phyloP scores from a whole-genome alignment of 129 eudicot species.

The Smallanthus sonchifolius region DNA sequence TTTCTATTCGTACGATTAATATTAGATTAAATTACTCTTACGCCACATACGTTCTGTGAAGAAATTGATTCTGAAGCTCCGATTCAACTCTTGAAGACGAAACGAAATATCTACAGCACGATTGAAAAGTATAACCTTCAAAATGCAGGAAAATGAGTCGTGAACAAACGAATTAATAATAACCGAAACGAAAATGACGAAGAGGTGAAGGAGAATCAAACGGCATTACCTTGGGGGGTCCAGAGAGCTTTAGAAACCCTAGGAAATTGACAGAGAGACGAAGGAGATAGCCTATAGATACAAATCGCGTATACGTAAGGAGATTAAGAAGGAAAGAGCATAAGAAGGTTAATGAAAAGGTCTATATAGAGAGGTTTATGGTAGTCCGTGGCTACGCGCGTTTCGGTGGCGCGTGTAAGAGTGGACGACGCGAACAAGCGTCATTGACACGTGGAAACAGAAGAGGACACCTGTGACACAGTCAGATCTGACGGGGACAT shows the following conservation, averaged over 20 bases:
- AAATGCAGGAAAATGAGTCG: not conserved
- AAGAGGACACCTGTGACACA: conserved; percentile 39
- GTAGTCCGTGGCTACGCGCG: conserved; percentile 34
- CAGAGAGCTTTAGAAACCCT: conserved; percentile 19
- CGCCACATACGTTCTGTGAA: conserved; percentile 12
- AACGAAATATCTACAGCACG: not conserved
- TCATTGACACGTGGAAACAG: conserved; percentile 51
- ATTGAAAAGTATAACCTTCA: conserved; percentile 20
- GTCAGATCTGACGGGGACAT: conserved; percentile 72
- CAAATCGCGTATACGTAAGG: conserved; percentile 22
- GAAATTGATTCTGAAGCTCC: conserved; percentile 13
- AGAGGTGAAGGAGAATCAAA: not conserved
- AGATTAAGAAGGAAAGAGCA: conserved; percentile 27
- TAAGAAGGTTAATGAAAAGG: conserved; percentile 11
- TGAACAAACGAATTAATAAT: conserved; percentile 14
- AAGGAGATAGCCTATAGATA: not conserved
- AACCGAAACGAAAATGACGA: not conserved
- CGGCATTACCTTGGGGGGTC: conserved; percentile 30
- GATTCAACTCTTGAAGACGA: not conserved
- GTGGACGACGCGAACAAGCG: conserved; percentile 6
- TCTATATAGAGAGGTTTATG: conserved; percentile 36
- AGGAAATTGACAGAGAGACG: conserved; percentile 22
- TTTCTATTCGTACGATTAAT: not conserved
- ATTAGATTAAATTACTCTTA: not conserved
- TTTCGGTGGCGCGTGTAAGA: not conserved